These are phyloP conservation scores for Pseudodiploospora longispora DNA, from an alignment of 2,329 filamentous ascomycete species.

Conservation along the genomic window DNA sequence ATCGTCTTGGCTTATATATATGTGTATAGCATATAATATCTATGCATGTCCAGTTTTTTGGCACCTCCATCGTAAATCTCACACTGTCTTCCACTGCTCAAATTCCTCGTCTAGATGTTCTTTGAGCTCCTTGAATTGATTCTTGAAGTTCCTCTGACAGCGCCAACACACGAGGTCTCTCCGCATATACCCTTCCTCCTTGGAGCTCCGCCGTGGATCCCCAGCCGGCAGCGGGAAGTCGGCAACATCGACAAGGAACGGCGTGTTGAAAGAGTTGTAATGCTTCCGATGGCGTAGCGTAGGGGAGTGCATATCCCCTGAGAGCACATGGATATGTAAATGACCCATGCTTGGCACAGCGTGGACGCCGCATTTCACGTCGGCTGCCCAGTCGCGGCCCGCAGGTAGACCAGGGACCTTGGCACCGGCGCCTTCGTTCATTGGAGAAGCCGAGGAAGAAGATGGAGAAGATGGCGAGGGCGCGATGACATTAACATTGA, in stretches of 20 bases:
- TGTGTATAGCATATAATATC: too few relatives aligned
- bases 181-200: conserved; percentile 50
- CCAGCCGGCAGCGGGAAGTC: conserved; percentile 68
- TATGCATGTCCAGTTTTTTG: too few relatives aligned
- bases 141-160: conserved; percentile 66
- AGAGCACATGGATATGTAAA: conserved; percentile 82
- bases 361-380: conserved; percentile 74
- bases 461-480: too few relatives aligned
- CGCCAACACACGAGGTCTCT: conserved; percentile 74
- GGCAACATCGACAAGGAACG: conserved; percentile 70
- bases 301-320: conserved; percentile 66
- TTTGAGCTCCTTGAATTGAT: conserved; percentile 66
- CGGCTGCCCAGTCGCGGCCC: conserved; percentile 70
- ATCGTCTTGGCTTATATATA: too few relatives aligned
- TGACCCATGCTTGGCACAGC: conserved; percentile 87
- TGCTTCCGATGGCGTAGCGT: conserved; percentile 74
- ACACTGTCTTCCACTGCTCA: conserved; percentile 63
- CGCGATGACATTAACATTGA: not conserved
- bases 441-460: not conserved
- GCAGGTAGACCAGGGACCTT: conserved; percentile 42
- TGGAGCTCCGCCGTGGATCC: conserved; percentile 54
- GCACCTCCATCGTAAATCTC: conserved; percentile 1
- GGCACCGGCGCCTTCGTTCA: not conserved
- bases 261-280: conserved; percentile 84
- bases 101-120: conserved; percentile 69